A percentile compares a stretch with the other conserved stretches of the same genome.
Conservation (phyloP, 169 alveolate genomes). For the Plasmodium gonderi region DNA sequence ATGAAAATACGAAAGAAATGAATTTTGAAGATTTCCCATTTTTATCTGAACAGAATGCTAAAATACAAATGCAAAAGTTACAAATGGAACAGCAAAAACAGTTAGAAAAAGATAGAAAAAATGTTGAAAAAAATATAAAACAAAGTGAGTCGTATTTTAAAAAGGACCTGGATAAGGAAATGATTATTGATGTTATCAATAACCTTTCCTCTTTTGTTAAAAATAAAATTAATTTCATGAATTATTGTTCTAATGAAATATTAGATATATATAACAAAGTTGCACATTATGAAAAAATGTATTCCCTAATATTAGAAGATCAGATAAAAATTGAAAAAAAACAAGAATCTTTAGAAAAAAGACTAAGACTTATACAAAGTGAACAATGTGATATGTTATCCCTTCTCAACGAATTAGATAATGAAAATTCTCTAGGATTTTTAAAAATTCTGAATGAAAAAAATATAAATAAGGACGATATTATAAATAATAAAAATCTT, state of each 20-base stretch:
- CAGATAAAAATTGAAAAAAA: conserved; percentile 71
- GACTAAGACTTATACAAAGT: conserved; percentile 71
- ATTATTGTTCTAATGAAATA: conserved; percentile 75
- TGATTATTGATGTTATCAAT: conserved; percentile 66
- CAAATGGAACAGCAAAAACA: conserved; percentile 34
- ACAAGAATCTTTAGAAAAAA: conserved; percentile 69
- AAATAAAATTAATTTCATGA: conserved; percentile 75
- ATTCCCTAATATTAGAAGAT: conserved; percentile 71
- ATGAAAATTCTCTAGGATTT: conserved; percentile 66
- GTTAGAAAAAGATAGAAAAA: conserved; percentile 54
- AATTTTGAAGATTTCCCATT: conserved; percentile 47
- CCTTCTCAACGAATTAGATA: conserved; percentile 63
- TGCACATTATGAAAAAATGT: conserved; percentile 74
- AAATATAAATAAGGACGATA: conserved; percentile 55
- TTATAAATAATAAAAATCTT: conserved; percentile 57
- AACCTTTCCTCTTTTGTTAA: conserved; percentile 74
- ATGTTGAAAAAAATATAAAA: conserved; percentile 60
- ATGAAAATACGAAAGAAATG: conserved; percentile 56
- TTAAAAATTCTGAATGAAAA: conserved; percentile 55
- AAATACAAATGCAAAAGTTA: not conserved
- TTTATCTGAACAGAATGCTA: conserved; percentile 5
- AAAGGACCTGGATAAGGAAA: conserved; percentile 65
- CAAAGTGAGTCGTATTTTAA: conserved; percentile 53
- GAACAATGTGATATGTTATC: conserved; percentile 68
- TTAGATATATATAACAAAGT: conserved; percentile 71